Base-by-base conservation (phyloP, 208 protist species). In the Trypanosoma brucei region DNA sequence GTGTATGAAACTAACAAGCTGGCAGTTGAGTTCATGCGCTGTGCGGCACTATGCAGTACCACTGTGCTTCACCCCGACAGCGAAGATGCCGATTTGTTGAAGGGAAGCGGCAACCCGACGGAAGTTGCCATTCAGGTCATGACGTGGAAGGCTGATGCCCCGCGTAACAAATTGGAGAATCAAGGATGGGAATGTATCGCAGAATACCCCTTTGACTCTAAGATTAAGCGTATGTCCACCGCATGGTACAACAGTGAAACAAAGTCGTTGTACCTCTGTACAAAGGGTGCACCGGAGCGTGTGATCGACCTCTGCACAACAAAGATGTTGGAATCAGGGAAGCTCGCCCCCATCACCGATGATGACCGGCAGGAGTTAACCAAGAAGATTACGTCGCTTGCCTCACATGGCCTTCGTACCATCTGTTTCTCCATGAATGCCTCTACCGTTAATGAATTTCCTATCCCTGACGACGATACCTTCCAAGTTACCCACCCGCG, bases 121-220 rank as follows among this genome's bases (percentile, higher is more conserved):
- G 85, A 94, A 69, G 78, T 94, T 35, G 88, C 88, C 31, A 91
- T 94, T 67, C 88, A 94, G 73, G 88, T 89, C 38, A 91, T 94
- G 85, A 86, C 85, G 44, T 92, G 85, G 86, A 94, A 94, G 73
- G 83, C 84, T 0, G 77, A 84, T 14, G 57, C 83, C 7, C 72
- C 84, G 65, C 81, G 86, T 53, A 81, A 87, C 65, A 70, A n/a
- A 36, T 59, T 92, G 13, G 72, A 81, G 58, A 64, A 81, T 33
- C 76, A 91, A 31, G 86, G 86, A 55, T 92, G 81, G 84, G 75
- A 85, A 50, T 88, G 83, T 65, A 79, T 91, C 50, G 74, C 58
- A n/a, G 85, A 94, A 65, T 94, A 91, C 70, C 70, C 88, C 9
- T 94, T 94, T 62, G 88, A 94, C 68, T 94, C 88, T 6, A 79